A percentile compares a stretch with the other conserved stretches of the same genome.
These are phyloP conservation scores for Colletotrichum ledebouriae DNA, from an alignment of 2,329 filamentous ascomycete species.

Conservation along the genomic window DNA sequence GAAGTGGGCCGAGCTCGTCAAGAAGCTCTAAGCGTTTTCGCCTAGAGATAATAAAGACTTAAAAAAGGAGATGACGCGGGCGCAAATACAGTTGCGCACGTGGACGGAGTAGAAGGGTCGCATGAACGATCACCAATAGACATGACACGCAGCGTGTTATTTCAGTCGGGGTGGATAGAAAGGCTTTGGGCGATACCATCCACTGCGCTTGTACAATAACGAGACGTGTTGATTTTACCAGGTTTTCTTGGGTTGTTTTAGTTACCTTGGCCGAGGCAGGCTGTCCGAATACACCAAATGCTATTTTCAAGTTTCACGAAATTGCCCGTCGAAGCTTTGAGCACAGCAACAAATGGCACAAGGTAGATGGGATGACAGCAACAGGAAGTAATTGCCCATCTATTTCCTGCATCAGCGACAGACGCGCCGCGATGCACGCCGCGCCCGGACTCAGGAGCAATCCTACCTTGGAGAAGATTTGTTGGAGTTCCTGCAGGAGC, in stretches of 20 bases:
- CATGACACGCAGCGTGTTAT: constrained; percentile 43
- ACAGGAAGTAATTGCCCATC: constrained; percentile 28
- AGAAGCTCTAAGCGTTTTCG: constrained; percentile 79
- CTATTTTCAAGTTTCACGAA: constrained; percentile 36
- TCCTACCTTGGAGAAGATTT: constrained; percentile 14
- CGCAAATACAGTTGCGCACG: constrained; percentile 26
- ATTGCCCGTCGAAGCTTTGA: constrained; percentile 10
- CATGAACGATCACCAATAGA: constrained; percentile 39
- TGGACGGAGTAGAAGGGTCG: constrained; percentile 38
- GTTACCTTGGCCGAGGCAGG: constrained; percentile 35
- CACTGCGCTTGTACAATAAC: constrained; percentile 45
- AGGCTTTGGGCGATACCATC: constrained; percentile 43
- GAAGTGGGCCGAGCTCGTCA: constrained; percentile 93
- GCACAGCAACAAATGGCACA: neutral
- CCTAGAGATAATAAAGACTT: constrained; percentile 16
- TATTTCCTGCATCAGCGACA: neutral
- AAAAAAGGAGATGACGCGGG: constrained; percentile 21
- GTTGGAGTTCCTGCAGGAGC: constrained; percentile 31
- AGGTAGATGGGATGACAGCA: constrained; percentile 7
- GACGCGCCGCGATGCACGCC: constrained; percentile 16
- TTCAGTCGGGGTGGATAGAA: constrained; percentile 44
- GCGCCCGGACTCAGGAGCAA: constrained; percentile 19
- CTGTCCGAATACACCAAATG: constrained; percentile 39
- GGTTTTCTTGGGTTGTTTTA: constrained; percentile 43
- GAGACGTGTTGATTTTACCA: constrained; percentile 42